Evolutionary conservation across 2,329 filamentous ascomycete species (phyloP).

Genomic region (Sporothrix protearum): DNA sequence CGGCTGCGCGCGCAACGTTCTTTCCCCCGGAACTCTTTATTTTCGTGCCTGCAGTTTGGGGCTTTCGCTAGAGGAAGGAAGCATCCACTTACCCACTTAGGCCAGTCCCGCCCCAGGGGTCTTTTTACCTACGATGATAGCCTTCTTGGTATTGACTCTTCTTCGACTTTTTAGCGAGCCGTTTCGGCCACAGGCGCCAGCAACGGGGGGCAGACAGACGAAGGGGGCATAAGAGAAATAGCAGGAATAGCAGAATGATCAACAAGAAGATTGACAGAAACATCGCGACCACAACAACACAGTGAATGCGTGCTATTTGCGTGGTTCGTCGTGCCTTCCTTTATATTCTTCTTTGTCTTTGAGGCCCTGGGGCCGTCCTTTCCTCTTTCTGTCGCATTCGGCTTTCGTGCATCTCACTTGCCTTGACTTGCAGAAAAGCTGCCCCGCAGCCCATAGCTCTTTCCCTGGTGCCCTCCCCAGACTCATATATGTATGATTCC

Average conservation of each 20-base stretch:
- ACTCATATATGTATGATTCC: background rate
- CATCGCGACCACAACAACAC: background rate
- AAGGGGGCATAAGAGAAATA: background rate
- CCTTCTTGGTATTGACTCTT: background rate
- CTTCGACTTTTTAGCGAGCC: background rate
- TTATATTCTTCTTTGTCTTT: background rate
- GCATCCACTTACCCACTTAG: background rate
- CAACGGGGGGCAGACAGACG: background rate
- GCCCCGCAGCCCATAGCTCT: background rate
- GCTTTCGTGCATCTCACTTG: background rate
- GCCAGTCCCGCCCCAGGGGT: background rate
- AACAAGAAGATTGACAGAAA: background rate
- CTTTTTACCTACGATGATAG: no score
- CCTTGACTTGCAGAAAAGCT: background rate
- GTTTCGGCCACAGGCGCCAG: background rate
- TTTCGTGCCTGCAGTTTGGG: conserved; percentile 5
- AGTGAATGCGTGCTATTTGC: background rate
- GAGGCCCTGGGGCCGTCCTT: background rate
- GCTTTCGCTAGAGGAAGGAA: background rate
- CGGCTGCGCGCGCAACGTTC: conserved; percentile 5
- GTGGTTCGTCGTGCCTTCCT: background rate
- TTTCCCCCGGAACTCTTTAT: background rate
- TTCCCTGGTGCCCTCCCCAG: background rate
- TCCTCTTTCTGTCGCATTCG: background rate
- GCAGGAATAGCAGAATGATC: no score